Conservation (phyloP, 768 basidiomycete genomes). For the Pisolithus marmoratus region DNA sequence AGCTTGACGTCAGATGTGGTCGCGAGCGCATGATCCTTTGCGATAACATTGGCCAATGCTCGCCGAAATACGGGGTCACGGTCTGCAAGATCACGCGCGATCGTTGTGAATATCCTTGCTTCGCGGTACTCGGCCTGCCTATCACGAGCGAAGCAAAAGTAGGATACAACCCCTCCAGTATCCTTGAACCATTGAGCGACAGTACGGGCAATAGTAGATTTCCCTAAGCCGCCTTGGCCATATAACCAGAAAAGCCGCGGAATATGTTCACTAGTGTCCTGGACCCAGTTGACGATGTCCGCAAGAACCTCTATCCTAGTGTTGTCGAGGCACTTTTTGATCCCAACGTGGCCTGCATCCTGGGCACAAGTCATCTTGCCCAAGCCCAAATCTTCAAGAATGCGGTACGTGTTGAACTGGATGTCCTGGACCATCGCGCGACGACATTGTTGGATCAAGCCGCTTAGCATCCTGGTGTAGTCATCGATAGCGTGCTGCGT, state of each 20-base stretch:
- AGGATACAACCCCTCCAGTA: background rate
- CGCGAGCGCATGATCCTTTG: background rate
- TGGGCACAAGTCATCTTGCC: background rate
- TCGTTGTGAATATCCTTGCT: background rate
- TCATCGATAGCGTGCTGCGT: background rate
- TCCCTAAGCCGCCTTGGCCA: constrained; percentile 1
- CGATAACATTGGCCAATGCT: background rate
- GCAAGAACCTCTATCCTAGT: background rate
- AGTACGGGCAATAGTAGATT: background rate
- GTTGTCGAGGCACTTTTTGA: background rate
- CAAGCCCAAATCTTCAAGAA: background rate
- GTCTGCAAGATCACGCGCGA: constrained; percentile 15
- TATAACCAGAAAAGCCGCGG: constrained; percentile 1
- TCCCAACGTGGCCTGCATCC: too few relatives aligned
- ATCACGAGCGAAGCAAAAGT: background rate
- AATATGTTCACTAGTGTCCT: background rate
- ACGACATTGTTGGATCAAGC: background rate
- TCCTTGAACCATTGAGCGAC: background rate
- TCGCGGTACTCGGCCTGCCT: background rate
- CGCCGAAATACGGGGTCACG: constrained; percentile 5
- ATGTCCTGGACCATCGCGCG: background rate
- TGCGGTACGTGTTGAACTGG: background rate
- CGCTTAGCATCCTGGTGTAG: background rate
- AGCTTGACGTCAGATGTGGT: background rate
- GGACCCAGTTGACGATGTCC: background rate